A percentile compares a stretch with the other conserved stretches of the same genome.
Evolutionary conservation across 2,329 filamentous ascomycete genomes (phyloP).

Genomic region (Aspergillus sp.): DNA sequence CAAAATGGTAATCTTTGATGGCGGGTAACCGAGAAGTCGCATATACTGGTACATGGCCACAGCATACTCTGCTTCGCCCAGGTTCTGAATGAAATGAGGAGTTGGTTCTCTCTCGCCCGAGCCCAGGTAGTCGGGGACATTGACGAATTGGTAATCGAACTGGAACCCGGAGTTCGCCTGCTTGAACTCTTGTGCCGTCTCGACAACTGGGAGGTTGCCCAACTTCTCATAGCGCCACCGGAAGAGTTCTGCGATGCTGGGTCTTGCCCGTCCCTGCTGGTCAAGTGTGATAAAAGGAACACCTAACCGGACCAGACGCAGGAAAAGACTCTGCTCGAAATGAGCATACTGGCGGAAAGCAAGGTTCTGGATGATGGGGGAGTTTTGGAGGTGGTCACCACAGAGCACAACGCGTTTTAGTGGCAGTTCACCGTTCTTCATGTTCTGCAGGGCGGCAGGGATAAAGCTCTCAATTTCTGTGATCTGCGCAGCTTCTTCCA

Average conservation of each 20-base stretch:
- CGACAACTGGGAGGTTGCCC: constrained; percentile 69
- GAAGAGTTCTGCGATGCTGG: constrained; percentile 82
- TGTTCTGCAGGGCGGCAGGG: constrained; percentile 83
- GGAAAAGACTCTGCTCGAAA: constrained; percentile 91
- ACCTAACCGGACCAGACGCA: constrained; percentile 79
- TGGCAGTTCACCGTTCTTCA: constrained; percentile 62
- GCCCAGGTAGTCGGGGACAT: constrained; percentile 89
- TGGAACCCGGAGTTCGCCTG: constrained; percentile 84
- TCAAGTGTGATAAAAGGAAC: constrained; percentile 89
- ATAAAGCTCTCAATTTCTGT: constrained; percentile 98
- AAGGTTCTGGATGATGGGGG: constrained; percentile 87
- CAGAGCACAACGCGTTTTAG: constrained; percentile 86
- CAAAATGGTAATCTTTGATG: constrained; percentile 74
- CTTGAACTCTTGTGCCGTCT: constrained; percentile 62
- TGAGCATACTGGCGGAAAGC: constrained; percentile 94
- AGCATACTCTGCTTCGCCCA: constrained; percentile 94
- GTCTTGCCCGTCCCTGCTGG: constrained; percentile 84
- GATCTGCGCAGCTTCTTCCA: constrained; percentile 98
- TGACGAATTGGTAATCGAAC: constrained; percentile 94
- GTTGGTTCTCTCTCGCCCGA: constrained; percentile 81
- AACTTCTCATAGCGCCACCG: constrained; percentile 84
- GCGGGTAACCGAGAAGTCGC: constrained; percentile 88
- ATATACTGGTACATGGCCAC: constrained; percentile 97
- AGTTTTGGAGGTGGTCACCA: constrained; percentile 95
- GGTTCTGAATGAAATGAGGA: constrained; percentile 91